Percentiles rank a stretch among this genome's conserved stretches.
phyloP scores from a whole-genome alignment of 2,329 filamentous ascomycete species.

The Fonsecaea pedrosoi region DNA sequence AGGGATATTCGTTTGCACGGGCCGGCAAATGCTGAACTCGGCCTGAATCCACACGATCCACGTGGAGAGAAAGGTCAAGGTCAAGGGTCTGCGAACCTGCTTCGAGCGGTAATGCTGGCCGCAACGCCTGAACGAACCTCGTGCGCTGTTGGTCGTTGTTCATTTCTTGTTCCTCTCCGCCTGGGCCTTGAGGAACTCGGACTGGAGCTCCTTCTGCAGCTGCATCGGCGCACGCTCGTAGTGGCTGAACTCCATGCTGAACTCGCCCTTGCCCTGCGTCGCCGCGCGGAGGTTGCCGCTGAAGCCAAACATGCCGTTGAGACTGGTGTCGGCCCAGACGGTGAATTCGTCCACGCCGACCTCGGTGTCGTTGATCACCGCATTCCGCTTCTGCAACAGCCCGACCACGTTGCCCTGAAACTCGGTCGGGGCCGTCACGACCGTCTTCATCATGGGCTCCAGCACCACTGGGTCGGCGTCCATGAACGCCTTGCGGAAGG shows the following conservation, averaged over 20 bases:
- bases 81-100: neutral
- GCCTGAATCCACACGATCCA: neutral
- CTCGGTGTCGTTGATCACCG: constrained; percentile 93
- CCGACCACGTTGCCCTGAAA: constrained; percentile 97
- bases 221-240: constrained; percentile 87
- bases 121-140: neutral
- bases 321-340: constrained; percentile 84
- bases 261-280: constrained; percentile 98
- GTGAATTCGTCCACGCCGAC: constrained; percentile 94
- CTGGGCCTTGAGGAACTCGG: constrained; percentile 71
- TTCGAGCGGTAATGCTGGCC: neutral
- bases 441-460: constrained; percentile 98
- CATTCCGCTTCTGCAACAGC: constrained; percentile 94
- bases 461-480: constrained; percentile 82
- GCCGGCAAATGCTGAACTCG: neutral
- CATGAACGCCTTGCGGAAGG: constrained; percentile 91
- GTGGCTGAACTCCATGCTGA: constrained; percentile 98
- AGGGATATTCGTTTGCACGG: neutral
- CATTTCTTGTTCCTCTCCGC: constrained; percentile 69
- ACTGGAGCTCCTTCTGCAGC: constrained; percentile 78
- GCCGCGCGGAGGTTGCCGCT: constrained; percentile 87
- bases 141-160: constrained; percentile 22
- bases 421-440: constrained; percentile 92
- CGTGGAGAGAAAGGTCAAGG: neutral
- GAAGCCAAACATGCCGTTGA: constrained; percentile 99